Conservation (phyloP, 169 alveolate species). For the Plasmodium knowlesi region DNA sequence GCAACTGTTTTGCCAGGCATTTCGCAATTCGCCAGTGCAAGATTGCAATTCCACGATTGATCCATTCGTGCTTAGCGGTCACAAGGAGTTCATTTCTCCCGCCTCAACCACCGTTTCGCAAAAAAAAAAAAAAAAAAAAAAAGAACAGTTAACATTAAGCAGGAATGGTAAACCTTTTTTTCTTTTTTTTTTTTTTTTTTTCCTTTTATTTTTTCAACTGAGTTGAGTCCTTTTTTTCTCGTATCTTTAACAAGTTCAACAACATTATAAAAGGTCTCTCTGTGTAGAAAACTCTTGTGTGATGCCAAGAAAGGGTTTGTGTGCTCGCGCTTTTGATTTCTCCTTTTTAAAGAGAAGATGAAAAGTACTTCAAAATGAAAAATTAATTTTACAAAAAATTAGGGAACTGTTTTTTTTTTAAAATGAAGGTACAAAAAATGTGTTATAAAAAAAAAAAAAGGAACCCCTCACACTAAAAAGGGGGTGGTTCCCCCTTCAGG, state of each 20-base stretch:
- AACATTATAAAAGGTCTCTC: background rate
- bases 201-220: background rate
- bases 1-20: background rate
- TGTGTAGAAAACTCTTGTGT: background rate
- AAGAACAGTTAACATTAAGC: background rate
- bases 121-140: background rate
- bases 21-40: background rate
- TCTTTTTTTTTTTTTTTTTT: background rate
- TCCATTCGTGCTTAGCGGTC: background rate
- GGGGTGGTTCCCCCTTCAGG: background rate
- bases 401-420: background rate
- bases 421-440: background rate
- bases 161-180: background rate
- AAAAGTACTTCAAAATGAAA: background rate
- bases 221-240: background rate
- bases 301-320: background rate
- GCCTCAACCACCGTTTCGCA: background rate
- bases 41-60: background rate
- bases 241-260: background rate
- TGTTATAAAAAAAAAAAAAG: background rate
- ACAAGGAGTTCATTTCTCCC: background rate
- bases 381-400: background rate
- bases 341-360: background rate
- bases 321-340: background rate
- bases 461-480: background rate